These are phyloP conservation scores for Aspergillus sp. DNA, from an alignment of 2,329 filamentous ascomycete species.

Conservation along the genomic window DNA sequence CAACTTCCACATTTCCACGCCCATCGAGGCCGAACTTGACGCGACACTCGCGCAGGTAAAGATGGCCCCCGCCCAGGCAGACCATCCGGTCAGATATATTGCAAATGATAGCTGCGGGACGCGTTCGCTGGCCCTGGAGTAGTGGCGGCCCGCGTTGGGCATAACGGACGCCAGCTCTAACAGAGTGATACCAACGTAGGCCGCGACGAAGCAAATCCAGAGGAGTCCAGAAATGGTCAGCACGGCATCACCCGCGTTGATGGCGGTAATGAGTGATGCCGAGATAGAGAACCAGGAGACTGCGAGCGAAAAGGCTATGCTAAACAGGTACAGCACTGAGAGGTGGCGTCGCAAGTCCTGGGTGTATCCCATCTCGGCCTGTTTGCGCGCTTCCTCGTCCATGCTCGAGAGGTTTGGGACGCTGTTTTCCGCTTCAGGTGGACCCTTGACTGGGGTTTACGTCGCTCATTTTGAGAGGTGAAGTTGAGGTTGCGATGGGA, in stretches of 20 bases:
- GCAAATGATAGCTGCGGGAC: constrained; percentile 43
- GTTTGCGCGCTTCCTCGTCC: constrained; percentile 39
- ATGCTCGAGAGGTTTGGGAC: background rate
- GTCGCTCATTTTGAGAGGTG: too few species aligned
- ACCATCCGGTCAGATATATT: constrained; percentile 50
- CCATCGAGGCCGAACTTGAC: constrained; percentile 46
- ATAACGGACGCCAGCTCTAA: constrained; percentile 49
- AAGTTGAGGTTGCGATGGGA: too few species aligned
- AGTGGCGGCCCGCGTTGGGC: constrained; percentile 52
- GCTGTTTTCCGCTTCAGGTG: too few species aligned
- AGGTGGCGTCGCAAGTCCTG: constrained; percentile 47
- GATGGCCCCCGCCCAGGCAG: constrained; percentile 53
- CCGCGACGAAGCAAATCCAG: constrained; percentile 44
- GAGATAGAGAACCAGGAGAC: constrained; percentile 54
- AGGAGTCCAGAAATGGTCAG: constrained; percentile 51
- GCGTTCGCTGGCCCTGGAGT: constrained; percentile 51
- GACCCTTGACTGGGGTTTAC: too few species aligned
- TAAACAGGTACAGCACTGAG: constrained; percentile 47
- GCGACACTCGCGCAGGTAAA: constrained; percentile 55
- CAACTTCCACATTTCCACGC: constrained; percentile 53
- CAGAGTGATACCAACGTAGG: constrained; percentile 45
- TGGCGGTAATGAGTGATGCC: constrained; percentile 48
- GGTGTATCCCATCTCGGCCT: constrained; percentile 48
- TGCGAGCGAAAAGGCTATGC: constrained; percentile 50
- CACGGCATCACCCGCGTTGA: constrained; percentile 49